phyloP scores from a whole-genome alignment of 139 green algal genomes.

The Chlamydomonas eustigma region DNA sequence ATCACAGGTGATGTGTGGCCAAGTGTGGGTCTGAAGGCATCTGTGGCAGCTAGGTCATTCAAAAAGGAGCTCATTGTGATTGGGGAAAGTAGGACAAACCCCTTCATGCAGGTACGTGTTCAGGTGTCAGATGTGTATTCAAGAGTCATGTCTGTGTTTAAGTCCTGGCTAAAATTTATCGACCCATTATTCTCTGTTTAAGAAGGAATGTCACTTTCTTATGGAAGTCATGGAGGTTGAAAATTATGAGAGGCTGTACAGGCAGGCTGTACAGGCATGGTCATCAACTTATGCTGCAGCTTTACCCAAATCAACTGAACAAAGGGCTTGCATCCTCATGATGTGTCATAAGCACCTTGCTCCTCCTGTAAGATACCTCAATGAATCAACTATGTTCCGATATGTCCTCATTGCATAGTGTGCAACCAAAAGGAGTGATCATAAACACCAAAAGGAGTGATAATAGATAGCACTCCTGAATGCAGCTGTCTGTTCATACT shows the following conservation, averaged over 20 bases:
- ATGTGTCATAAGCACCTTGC: no score
- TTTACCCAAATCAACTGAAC: no score
- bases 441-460: no score
- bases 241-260: neutral
- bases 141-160: neutral
- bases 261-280: neutral
- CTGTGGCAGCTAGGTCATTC: conserved; percentile 20
- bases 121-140: no score
- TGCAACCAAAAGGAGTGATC: no score
- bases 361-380: no score
- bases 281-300: neutral
- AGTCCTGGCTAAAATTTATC: neutral
- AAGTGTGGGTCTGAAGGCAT: conserved; percentile 9
- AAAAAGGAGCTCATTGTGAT: conserved; percentile 33
- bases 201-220: neutral
- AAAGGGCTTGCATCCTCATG: no score
- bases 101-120: conserved; percentile 23
- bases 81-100: conserved; percentile 24
- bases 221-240: neutral
- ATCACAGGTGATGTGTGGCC: conserved; percentile 19
- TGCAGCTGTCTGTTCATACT: no score
- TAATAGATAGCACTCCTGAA: no score
- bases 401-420: no score
- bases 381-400: no score
- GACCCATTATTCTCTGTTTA: neutral